phyloP scores from a whole-genome alignment of 805 yeast genomes.

The Zygotorulaspora danielsina region DNA sequence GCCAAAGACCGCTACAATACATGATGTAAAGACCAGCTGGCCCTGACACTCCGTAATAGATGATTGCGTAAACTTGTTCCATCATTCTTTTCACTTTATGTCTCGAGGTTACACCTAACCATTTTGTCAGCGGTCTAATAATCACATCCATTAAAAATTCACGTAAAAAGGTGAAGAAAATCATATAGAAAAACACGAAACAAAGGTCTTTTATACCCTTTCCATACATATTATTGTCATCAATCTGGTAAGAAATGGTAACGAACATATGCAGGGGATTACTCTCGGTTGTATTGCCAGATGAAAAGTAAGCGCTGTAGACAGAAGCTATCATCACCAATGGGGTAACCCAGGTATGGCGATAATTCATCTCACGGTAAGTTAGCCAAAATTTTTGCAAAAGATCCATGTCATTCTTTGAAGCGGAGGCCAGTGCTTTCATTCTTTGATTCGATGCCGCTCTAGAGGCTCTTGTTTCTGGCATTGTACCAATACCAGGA shows the following conservation, averaged over 20 bases:
- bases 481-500: slow-evolving; percentile 64
- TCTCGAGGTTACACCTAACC: slow-evolving; percentile 35
- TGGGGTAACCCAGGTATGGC: slow-evolving; percentile 71
- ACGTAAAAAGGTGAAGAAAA: slow-evolving; percentile 84
- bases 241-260: slow-evolving; percentile 58
- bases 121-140: slow-evolving; percentile 70
- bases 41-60: slow-evolving; percentile 76
- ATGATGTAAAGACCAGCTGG: slow-evolving; percentile 88
- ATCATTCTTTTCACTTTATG: slow-evolving; percentile 72
- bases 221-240: slow-evolving; percentile 63
- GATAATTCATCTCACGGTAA: slow-evolving; percentile 51
- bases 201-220: slow-evolving; percentile 81
- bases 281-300: slow-evolving; percentile 53
- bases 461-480: slow-evolving; percentile 42
- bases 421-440: slow-evolving; percentile 31
- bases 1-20: slow-evolving; percentile 83
- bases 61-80: slow-evolving; percentile 85
- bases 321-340: slow-evolving; percentile 44
- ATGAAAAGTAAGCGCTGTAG: slow-evolving; percentile 45
- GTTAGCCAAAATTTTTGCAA: slow-evolving; percentile 53
- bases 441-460: slow-evolving; percentile 39
- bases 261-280: slow-evolving; percentile 65
- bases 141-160: slow-evolving; percentile 86
- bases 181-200: slow-evolving; percentile 74
- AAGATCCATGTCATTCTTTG: slow-evolving; percentile 49